Evolutionary conservation across 75 land plant species (phyloP).

Genomic region (Pinus albicaulis): DNA sequence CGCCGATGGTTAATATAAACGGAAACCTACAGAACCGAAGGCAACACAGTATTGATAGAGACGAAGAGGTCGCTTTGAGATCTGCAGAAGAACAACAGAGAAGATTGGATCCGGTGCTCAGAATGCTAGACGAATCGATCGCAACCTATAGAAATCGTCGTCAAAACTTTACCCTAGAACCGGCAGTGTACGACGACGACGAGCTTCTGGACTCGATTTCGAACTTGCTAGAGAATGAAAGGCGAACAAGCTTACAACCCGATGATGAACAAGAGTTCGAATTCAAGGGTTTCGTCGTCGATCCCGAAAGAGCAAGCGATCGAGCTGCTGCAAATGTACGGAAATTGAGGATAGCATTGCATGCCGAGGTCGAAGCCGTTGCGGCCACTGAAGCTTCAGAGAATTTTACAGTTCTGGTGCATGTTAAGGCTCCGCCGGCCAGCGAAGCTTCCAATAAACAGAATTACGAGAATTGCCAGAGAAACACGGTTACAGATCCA

Average conservation of each 20-base stretch:
- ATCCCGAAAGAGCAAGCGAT: constrained; percentile 5
- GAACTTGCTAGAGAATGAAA: constrained; percentile 18
- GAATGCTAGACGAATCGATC: constrained; percentile 35
- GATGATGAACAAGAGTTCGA: constrained; percentile 7
- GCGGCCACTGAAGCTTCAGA: constrained; percentile 23
- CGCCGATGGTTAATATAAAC: background rate
- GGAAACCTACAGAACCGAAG: background rate
- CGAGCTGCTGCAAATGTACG: background rate
- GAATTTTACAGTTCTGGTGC: constrained; percentile 53
- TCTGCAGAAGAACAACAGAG: constrained; percentile 4
- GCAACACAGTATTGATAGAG: background rate
- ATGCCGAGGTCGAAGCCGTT: constrained; percentile 47
- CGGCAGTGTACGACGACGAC: constrained; percentile 69
- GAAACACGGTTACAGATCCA: constrained; percentile 21
- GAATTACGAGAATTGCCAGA: too few relatives aligned
- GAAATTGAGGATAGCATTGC: background rate
- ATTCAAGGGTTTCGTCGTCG: constrained; percentile 36
- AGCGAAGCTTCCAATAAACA: background rate
- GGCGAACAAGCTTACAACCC: constrained; percentile 8
- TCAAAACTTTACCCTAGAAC: constrained; percentile 29
- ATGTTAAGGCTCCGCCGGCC: constrained; percentile 36
- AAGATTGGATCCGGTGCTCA: constrained; percentile 31
- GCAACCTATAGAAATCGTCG: constrained; percentile 15
- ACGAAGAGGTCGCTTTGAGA: background rate
- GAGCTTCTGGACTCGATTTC: constrained; percentile 47